Evolutionary conservation across 139 green algal species (phyloP).

Genomic region (Closterium sp.): DNA sequence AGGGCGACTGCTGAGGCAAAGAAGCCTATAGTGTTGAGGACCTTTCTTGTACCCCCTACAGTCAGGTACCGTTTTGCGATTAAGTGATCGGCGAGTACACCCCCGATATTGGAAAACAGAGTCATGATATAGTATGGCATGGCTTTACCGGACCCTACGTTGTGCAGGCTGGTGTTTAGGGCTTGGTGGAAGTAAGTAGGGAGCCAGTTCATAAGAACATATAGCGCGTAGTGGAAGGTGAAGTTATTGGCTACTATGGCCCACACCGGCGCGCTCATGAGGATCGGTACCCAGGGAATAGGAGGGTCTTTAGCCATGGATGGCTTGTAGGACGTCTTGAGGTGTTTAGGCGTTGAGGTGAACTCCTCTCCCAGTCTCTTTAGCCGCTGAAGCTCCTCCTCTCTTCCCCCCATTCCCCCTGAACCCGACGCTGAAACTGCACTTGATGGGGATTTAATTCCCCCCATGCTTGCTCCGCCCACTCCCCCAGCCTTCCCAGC

Average conservation of each 20-base stretch:
- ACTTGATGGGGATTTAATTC: background rate
- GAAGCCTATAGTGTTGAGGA: constrained; percentile 81
- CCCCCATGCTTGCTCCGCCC: background rate
- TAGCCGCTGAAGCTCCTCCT: background rate
- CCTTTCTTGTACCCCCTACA: constrained; percentile 74
- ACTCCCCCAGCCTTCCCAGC: background rate
- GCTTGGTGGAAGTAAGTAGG: constrained; percentile 95
- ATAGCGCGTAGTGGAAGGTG: constrained; percentile 97
- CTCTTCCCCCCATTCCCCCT: background rate
- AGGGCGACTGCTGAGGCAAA: constrained; percentile 32
- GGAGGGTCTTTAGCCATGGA: background rate
- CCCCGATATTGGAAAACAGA: constrained; percentile 53
- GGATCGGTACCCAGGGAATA: constrained; percentile 71
- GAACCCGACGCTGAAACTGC: background rate
- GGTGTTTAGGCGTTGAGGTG: background rate
- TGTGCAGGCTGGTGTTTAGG: constrained; percentile 69
- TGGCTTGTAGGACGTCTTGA: background rate
- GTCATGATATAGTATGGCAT: constrained; percentile 97
- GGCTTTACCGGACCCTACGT: constrained; percentile 74
- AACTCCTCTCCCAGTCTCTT: background rate
- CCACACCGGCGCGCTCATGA: constrained; percentile 79
- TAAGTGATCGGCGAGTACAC: constrained; percentile 74
- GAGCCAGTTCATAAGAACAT: constrained; percentile 98
- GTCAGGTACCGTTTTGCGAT: constrained; percentile 61
- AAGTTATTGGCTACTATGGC: constrained; percentile 97